A percentile compares a stretch with the other conserved stretches of the same genome.
These are phyloP conservation scores for Talaromyces thailandensis DNA, from an alignment of 495 filamentous ascomycete genomes.

Conservation along the genomic window DNA sequence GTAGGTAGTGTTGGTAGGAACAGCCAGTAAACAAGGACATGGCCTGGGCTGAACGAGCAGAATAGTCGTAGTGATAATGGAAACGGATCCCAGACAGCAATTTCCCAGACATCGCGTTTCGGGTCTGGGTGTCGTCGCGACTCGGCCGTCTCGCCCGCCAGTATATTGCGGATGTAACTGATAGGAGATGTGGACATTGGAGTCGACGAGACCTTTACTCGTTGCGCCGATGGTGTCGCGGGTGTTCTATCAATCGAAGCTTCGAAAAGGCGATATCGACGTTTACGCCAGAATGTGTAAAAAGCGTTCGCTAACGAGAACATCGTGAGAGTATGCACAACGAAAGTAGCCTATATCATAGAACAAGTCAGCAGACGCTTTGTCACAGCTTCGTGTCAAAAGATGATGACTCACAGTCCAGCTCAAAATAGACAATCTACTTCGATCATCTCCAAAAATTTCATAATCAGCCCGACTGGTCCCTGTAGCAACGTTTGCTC, in stretches of 20 bases:
- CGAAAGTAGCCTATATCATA: slow-evolving; percentile 48
- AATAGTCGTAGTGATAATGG: slow-evolving; percentile 77
- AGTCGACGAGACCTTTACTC: slow-evolving; percentile 84
- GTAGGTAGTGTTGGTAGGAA: slow-evolving; percentile 69
- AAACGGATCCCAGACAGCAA: slow-evolving; percentile 86
- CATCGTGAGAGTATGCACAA: slow-evolving; percentile 56
- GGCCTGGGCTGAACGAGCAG: slow-evolving; percentile 86
- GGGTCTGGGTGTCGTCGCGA: slow-evolving; percentile 77
- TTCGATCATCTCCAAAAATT: slow-evolving; percentile 69
- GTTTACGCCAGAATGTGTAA: slow-evolving; percentile 75
- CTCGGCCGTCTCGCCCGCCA: slow-evolving; percentile 52
- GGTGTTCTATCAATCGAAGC: slow-evolving; percentile 63
- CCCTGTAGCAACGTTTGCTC: slow-evolving; percentile 56
- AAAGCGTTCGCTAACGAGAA: slow-evolving; percentile 64
- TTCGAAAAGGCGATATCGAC: slow-evolving; percentile 90
- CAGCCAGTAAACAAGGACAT: slow-evolving; percentile 79
- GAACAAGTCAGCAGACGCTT: not conserved
- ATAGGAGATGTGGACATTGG: slow-evolving; percentile 72
- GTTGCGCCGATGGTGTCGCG: slow-evolving; percentile 75
- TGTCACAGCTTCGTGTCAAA: not conserved
- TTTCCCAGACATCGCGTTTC: slow-evolving; percentile 86
- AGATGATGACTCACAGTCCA: slow-evolving; percentile 61
- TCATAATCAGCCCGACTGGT: slow-evolving; percentile 50
- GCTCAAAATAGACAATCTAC: slow-evolving; percentile 52
- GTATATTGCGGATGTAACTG: slow-evolving; percentile 60